A percentile compares a stretch with the other conserved stretches of the same genome.
Evolutionary conservation across 2,329 filamentous ascomycete genomes (phyloP).

Genomic region (Trichoderma endophyticum): DNA sequence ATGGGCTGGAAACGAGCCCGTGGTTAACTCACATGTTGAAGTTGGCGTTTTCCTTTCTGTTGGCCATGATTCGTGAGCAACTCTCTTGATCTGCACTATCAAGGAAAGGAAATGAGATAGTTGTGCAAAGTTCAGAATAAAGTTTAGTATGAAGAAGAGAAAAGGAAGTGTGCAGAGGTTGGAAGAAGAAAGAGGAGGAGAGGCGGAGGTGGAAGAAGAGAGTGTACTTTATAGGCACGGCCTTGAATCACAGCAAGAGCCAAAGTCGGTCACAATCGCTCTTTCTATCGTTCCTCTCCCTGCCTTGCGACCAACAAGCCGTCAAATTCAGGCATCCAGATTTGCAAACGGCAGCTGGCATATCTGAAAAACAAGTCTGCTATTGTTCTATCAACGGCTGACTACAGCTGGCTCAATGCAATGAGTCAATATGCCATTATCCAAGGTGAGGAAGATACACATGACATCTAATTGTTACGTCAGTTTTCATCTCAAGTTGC

Average conservation of each 20-base stretch:
- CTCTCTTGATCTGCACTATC: neutral
- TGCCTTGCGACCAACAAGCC: neutral
- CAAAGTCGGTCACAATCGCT: neutral
- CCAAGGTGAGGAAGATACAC: too few relatives aligned
- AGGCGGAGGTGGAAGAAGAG: neutral
- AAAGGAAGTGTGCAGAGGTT: neutral
- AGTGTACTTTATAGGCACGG: neutral
- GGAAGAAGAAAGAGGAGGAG: neutral
- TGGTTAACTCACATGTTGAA: neutral
- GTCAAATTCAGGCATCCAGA: slow-evolving; percentile 1
- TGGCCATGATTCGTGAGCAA: neutral
- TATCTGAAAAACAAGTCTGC: neutral
- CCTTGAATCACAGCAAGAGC: neutral
- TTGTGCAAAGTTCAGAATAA: neutral
- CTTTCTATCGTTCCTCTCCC: neutral
- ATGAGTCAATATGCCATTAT: neutral
- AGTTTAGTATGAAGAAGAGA: neutral
- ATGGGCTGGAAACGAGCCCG: neutral
- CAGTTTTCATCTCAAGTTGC: neutral
- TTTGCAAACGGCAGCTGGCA: neutral
- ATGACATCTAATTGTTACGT: neutral
- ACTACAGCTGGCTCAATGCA: neutral
- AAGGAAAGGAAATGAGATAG: neutral
- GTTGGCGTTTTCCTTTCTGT: neutral
- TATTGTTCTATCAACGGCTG: neutral